Evolutionary conservation across 352 stramenopile genomes (phyloP).

Genomic region (Thalassiosira gravida): DNA sequence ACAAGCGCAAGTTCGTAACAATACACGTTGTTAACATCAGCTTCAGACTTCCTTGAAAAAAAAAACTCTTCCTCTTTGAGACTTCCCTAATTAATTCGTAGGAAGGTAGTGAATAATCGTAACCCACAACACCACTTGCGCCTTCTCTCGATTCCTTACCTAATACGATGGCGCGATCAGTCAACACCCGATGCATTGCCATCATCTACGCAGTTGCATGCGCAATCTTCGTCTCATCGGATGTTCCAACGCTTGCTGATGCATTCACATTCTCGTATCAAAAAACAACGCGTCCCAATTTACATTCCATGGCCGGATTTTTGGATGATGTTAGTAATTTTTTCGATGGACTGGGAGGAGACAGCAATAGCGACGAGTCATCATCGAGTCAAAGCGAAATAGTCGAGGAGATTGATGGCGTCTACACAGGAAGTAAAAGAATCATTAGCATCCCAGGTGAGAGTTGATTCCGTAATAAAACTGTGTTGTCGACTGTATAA

Average conservation of each 20-base stretch:
- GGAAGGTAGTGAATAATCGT: no score
- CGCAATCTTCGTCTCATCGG: slow-evolving; percentile 3
- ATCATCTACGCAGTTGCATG: not conserved
- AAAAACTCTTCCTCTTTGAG: no score
- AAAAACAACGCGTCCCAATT: not conserved
- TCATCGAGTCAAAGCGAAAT: slow-evolving; percentile 10
- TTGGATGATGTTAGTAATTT: slow-evolving; percentile 56
- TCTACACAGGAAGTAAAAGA: slow-evolving; percentile 47
- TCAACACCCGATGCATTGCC: not conserved
- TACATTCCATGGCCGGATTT: slow-evolving; percentile 30
- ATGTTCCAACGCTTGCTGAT: not conserved
- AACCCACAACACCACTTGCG: no score
- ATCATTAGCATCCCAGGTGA: slow-evolving; percentile 54
- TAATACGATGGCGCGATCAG: slow-evolving; percentile 3
- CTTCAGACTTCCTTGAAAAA: no score
- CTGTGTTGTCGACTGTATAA: no score
- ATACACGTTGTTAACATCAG: no score
- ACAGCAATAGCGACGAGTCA: slow-evolving; percentile 11
- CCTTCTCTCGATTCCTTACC: no score
- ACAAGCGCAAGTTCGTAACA: no score
- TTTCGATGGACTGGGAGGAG: slow-evolving; percentile 38
- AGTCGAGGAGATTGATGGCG: slow-evolving; percentile 41
- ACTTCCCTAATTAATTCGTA: no score
- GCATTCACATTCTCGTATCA: slow-evolving; percentile 24
- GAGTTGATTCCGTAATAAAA: no score